A percentile compares a stretch with the other conserved stretches of the same genome.
Evolutionary conservation across 352 stramenopile species (phyloP).

Genomic region (Globisporangium nagaii): DNA sequence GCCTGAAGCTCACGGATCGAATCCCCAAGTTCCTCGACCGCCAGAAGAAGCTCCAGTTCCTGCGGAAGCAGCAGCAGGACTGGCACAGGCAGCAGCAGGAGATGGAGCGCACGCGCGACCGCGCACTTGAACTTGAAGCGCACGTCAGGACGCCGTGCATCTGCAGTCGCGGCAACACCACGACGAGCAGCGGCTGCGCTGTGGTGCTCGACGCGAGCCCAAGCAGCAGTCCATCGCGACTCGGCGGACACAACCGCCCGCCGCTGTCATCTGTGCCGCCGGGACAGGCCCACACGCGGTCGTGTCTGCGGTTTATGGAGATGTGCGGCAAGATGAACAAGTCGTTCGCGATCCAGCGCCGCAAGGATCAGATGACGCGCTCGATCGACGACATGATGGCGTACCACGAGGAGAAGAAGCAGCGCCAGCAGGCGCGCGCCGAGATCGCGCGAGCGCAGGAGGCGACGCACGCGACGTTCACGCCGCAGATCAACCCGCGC

Average conservation of each 20-base stretch:
- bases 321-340: slow-evolving; percentile 48
- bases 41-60: slow-evolving; percentile 16
- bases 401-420: slow-evolving; percentile 38
- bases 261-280: not conserved
- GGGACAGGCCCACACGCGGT: slow-evolving; percentile 21
- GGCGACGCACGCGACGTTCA: slow-evolving; percentile 35
- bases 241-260: not conserved
- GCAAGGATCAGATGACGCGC: slow-evolving; percentile 40
- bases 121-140: slow-evolving; percentile 24
- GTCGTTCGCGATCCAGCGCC: slow-evolving; percentile 34
- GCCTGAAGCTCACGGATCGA: slow-evolving; percentile 25
- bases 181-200: not conserved
- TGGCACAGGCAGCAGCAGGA: slow-evolving; percentile 18
- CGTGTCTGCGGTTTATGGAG: slow-evolving; percentile 46
- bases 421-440: slow-evolving; percentile 26
- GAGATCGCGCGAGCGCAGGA: slow-evolving; percentile 24
- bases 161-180: slow-evolving; percentile 27
- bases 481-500: slow-evolving; percentile 39
- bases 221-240: slow-evolving; percentile 4
- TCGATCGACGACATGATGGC: slow-evolving; percentile 51
- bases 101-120: slow-evolving; percentile 14
- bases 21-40: slow-evolving; percentile 38
- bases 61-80: slow-evolving; percentile 24
- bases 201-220: not conserved
- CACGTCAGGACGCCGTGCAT: slow-evolving; percentile 39